A percentile compares a stretch with the other conserved stretches of the same genome.
phyloP scores from a whole-genome alignment of 1,284 basidiomycete species.

The Fomitopsis palustris region DNA sequence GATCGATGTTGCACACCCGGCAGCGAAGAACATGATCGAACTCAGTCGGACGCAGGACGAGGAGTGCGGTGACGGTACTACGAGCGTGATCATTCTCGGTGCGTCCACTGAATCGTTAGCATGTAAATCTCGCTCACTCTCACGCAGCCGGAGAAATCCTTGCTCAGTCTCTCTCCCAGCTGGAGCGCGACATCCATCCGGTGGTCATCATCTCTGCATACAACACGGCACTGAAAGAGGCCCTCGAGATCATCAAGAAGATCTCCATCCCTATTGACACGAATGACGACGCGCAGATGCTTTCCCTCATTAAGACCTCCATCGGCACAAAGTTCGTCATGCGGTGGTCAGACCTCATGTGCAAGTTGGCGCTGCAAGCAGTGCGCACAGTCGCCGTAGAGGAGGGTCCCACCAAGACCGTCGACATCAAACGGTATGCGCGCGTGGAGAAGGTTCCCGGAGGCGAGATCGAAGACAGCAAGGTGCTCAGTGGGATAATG shows the following conservation, averaged over 20 bases:
- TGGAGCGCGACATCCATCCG: conserved; percentile 96
- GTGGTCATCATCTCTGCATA: conserved; percentile 99
- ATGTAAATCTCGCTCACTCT: background rate
- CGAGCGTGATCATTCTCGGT: conserved; percentile 96
- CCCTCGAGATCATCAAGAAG: conserved; percentile 82
- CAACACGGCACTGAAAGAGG: conserved; percentile 92
- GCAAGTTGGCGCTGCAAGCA: conserved; percentile 88
- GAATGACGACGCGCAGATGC: conserved; percentile 87
- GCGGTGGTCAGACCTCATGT: conserved; percentile 98
- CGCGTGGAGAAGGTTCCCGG: conserved; percentile 97
- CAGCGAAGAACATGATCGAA: conserved; percentile 99
- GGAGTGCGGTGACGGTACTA: conserved; percentile 98
- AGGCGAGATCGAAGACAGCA: conserved; percentile 93
- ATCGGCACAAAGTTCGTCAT: conserved; percentile 99
- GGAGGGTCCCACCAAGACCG: conserved; percentile 71
- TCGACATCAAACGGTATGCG: conserved; percentile 98
- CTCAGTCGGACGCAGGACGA: conserved; percentile 97
- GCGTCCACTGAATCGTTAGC: conserved; percentile 22
- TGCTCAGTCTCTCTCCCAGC: conserved; percentile 89
- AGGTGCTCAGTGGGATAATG: conserved; percentile 91
- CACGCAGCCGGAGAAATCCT: conserved; percentile 91
- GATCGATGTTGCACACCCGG: conserved; percentile 97
- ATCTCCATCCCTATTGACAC: conserved; percentile 93
- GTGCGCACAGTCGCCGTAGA: conserved; percentile 81
- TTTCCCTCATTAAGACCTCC: conserved; percentile 95